These are phyloP conservation scores for Sporothrix dimorphospora DNA, from an alignment of 2,329 filamentous ascomycete species.

Conservation along the genomic window DNA sequence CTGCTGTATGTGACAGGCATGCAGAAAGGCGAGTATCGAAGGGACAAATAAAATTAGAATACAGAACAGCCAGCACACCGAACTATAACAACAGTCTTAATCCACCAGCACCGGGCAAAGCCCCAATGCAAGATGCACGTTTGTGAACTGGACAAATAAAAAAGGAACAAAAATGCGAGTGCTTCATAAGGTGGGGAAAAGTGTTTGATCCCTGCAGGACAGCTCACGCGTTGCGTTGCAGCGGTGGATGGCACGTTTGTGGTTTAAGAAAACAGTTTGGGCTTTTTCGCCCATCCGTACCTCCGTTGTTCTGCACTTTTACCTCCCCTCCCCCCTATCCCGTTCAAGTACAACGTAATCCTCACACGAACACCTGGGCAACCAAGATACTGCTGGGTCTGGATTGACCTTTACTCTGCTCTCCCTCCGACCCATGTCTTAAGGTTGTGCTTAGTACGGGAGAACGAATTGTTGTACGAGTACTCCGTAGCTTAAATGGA, in stretches of 20 bases:
- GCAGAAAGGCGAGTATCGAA: background rate
- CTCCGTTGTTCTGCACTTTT: background rate
- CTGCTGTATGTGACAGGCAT: background rate
- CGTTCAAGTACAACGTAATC: background rate
- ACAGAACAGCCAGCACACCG: background rate
- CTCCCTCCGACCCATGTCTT: background rate
- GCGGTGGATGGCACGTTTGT: background rate
- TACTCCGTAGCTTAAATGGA: background rate
- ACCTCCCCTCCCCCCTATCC: background rate
- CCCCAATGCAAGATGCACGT: background rate
- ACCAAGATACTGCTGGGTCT: background rate
- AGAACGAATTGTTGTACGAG: background rate
- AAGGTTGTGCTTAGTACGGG: conserved; percentile 1
- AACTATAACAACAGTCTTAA: background rate
- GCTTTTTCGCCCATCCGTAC: background rate
- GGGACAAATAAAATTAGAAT: background rate
- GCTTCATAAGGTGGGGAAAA: conserved; percentile 5
- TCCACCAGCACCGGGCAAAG: background rate
- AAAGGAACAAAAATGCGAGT: background rate
- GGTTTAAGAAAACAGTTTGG: background rate
- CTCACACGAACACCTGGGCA: background rate
- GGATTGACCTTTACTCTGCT: background rate
- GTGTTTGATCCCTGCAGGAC: conserved; percentile 18
- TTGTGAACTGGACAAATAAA: background rate
- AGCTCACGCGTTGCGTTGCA: conserved; percentile 14